These are phyloP conservation scores for Salix koriyanagi DNA, from an alignment of 345 rosid genomes.

Conservation along the genomic window DNA sequence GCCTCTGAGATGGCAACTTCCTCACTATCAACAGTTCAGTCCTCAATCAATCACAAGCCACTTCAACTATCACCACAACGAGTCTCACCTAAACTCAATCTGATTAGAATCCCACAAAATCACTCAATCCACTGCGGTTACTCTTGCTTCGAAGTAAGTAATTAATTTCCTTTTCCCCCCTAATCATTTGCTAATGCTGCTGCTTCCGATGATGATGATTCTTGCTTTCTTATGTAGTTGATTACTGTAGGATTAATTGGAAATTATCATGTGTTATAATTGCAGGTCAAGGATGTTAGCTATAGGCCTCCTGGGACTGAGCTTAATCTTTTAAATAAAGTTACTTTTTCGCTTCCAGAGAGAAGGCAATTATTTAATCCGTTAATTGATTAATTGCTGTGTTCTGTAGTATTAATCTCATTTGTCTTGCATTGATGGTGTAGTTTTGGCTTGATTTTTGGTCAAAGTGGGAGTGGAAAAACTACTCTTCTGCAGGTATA, in stretches of 20 bases:
- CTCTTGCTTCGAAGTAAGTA: constrained; percentile 67
- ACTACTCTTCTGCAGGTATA: constrained; percentile 86
- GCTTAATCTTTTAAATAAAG: constrained; percentile 60
- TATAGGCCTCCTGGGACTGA: constrained; percentile 83
- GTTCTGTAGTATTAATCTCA: background rate
- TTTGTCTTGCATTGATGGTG: constrained; percentile 9
- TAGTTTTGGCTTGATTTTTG: constrained; percentile 94
- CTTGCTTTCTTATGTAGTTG: background rate
- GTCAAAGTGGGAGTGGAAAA: constrained; percentile 95
- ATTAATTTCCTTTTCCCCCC: background rate
- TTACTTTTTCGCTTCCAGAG: constrained; percentile 72
- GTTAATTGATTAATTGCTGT: too few species aligned
- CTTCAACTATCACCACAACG: background rate
- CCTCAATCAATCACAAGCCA: background rate
- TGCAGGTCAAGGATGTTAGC: constrained; percentile 56
- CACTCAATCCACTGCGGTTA: constrained; percentile 42
- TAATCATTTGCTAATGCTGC: too few species aligned
- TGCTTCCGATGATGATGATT: too few species aligned
- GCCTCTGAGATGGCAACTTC: background rate
- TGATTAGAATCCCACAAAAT: constrained; percentile 15
- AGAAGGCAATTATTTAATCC: constrained; percentile 40
- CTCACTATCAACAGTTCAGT: background rate
- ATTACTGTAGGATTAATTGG: constrained; percentile 4
- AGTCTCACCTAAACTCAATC: constrained; percentile 25
- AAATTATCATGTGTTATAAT: background rate